A percentile compares a stretch with the other conserved stretches of the same genome.
Evolutionary conservation across 1,284 basidiomycete species (phyloP).

Genomic region (Cutaneotrichosporon cutaneum): DNA sequence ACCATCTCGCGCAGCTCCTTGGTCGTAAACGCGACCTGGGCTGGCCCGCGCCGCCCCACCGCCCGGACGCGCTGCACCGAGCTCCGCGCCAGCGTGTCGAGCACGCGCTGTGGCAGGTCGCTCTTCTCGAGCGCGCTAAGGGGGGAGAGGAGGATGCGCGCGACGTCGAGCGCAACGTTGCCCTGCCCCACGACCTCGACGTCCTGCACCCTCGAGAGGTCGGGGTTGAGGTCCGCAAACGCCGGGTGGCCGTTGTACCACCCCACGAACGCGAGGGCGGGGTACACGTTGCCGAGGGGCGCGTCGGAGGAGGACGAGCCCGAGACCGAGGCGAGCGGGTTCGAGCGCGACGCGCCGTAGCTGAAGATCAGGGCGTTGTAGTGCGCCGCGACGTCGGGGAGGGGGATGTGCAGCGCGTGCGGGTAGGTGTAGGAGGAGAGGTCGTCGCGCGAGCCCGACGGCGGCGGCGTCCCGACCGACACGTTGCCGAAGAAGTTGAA

Average conservation of each 20-base stretch:
- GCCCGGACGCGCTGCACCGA: conserved; percentile 72
- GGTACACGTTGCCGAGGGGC: conserved; percentile 60
- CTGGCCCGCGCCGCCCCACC: conserved; percentile 79
- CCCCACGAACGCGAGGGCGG: conserved; percentile 84
- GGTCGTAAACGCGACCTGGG: conserved; percentile 87
- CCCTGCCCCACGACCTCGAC: conserved; percentile 91
- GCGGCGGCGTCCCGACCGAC: conserved; percentile 59
- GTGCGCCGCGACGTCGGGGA: conserved; percentile 50
- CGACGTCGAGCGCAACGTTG: conserved; percentile 93
- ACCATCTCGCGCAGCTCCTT: conserved; percentile 94
- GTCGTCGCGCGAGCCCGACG: conserved; percentile 28
- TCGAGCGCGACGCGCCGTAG: conserved; percentile 54
- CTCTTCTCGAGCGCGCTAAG: conserved; percentile 65
- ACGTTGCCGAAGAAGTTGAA: conserved; percentile 93
- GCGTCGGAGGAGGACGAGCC: conserved; percentile 58
- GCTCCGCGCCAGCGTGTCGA: conserved; percentile 62
- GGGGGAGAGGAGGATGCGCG: conserved; percentile 77
- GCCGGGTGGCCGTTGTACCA: conserved; percentile 96
- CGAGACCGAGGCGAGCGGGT: conserved; percentile 53
- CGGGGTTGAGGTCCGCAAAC: conserved; percentile 51
- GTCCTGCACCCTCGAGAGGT: conserved; percentile 63
- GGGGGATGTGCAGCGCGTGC: conserved; percentile 51
- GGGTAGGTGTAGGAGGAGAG: conserved; percentile 51
- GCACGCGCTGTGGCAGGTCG: conserved; percentile 76
- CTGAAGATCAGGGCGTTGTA: conserved; percentile 57